Evolutionary conservation across 2,329 filamentous ascomycete species (phyloP), one percentile per base, ranked within the genome.

Genomic region (Apiospora kogelbergensis): DNA sequence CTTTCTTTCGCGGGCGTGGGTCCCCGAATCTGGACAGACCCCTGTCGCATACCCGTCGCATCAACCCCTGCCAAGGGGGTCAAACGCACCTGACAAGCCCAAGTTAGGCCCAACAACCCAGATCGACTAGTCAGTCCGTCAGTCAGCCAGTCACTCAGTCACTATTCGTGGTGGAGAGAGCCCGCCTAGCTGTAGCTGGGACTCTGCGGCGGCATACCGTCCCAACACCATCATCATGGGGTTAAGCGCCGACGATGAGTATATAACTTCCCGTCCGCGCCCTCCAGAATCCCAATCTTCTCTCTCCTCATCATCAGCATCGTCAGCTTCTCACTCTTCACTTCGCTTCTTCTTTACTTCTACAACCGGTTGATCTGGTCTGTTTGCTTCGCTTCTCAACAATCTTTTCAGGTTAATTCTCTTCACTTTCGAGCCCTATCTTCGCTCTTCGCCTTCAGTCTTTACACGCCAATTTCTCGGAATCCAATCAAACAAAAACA

Each of bases 301-400:
- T 60, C 48, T 57, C 20, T 63, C 68, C 41, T 53, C 65, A 63
- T 67, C 68, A 67, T 53, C 44, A 37, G 20, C 60, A 67, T 65
- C 65, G 48, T 67, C 68, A 67, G 41, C 40, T 24, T 48, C 63
- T 46, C 60, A 44, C 67, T 68, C 33, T 65, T 65, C 67, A 64
- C 57, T 65, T 40, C 57, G 17, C 63, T 68, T 45, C 33, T 63
- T 40, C 41, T 45, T 65, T 46, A 53, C 37, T 45, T 48, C 41
- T 20, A 45, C 68, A 69, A 45, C 68, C 68, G 68, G 60, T 69
- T 69, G 68, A 69, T 65, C 63, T 66, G 68, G 68, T 69, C 68
- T 69, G 68, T 60, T 57, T 17, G 7, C n/a, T 69, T 68, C 67
- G 40, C 15, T 69, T 69, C 68, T 69, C 53, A 67, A 65, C 57